Evolutionary conservation across 2,329 filamentous ascomycete species (phyloP).

Genomic region (Didymella pomorum): DNA sequence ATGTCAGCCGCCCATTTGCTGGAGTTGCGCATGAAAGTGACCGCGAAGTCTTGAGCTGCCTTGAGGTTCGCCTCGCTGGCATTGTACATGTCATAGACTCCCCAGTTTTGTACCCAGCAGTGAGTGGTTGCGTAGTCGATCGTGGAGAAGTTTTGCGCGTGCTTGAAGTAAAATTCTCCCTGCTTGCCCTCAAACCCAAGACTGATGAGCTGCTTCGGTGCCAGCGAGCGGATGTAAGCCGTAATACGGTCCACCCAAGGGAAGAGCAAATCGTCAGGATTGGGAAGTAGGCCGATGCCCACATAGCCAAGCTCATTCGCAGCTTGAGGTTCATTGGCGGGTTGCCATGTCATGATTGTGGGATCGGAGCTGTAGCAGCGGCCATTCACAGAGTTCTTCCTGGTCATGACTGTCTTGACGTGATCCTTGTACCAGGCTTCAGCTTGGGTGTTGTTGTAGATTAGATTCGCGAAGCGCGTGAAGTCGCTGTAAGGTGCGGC

Average conservation of each 20-base stretch:
- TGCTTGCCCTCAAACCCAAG: conserved; percentile 53
- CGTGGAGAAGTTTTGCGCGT: conserved; percentile 47
- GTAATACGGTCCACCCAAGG: conserved; percentile 51
- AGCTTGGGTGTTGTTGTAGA: conserved; percentile 48
- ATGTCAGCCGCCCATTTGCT: conserved; percentile 48
- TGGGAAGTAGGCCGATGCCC: conserved; percentile 41
- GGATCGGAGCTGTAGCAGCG: conserved; percentile 45
- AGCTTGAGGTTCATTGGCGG: conserved; percentile 52
- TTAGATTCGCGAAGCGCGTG: conserved; percentile 43
- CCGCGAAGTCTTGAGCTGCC: conserved; percentile 48
- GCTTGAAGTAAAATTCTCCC: conserved; percentile 52
- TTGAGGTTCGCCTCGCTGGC: conserved; percentile 42
- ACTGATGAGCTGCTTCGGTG: conserved; percentile 50
- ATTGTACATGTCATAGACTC: conserved; percentile 52
- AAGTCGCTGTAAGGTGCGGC: conserved; percentile 44
- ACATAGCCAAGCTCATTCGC: conserved; percentile 36
- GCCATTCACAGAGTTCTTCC: conserved; percentile 50
- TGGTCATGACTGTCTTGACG: conserved; percentile 47
- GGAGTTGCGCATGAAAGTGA: conserved; percentile 45
- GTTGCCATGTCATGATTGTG: conserved; percentile 54
- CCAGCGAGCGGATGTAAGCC: conserved; percentile 46
- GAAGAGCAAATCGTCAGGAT: conserved; percentile 46
- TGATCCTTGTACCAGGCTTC: conserved; percentile 51
- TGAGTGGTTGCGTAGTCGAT: conserved; percentile 53
- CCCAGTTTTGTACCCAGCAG: conserved; percentile 54